Percentiles rank a stretch among this genome's conserved stretches.
Conservation (phyloP, 192 early-diverging fungal species). For the Coemansia furcata region DNA sequence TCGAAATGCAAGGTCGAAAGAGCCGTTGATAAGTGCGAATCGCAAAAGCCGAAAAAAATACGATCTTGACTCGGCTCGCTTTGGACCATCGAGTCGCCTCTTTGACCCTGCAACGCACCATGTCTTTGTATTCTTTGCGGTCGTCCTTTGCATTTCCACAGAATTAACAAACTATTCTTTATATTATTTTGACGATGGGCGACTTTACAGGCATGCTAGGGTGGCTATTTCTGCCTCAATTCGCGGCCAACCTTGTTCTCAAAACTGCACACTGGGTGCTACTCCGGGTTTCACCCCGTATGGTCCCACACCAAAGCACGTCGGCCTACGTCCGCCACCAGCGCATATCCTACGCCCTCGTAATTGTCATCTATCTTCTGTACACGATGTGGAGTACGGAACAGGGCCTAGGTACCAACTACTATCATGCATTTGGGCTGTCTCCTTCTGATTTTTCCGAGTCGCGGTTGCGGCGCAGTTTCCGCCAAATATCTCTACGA, state of each 20-base stretch:
- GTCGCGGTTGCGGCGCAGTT: constrained; percentile 41
- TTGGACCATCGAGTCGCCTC: background rate
- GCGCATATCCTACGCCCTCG: constrained; percentile 40
- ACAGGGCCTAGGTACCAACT: constrained; percentile 30
- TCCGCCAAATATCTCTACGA: constrained; percentile 56
- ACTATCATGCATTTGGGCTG: constrained; percentile 48
- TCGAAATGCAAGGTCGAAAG: background rate
- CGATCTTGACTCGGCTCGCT: background rate
- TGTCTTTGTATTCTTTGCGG: background rate
- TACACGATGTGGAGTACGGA: constrained; percentile 47
- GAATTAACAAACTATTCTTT: background rate
- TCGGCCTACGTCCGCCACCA: constrained; percentile 25
- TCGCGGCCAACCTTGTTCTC: constrained; percentile 32
- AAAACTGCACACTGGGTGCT: constrained; percentile 30
- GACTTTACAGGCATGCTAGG: constrained; percentile 33
- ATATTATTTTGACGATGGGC: background rate
- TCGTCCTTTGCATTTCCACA: background rate
- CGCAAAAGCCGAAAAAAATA: background rate
- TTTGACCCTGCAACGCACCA: background rate
- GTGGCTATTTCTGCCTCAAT: constrained; percentile 43
- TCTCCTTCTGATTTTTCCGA: constrained; percentile 17
- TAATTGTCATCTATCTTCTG: constrained; percentile 27
- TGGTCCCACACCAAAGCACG: constrained; percentile 37
- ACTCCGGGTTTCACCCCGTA: constrained; percentile 17
- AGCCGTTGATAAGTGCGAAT: background rate